Evolutionary conservation across 1,284 basidiomycete genomes (phyloP), one percentile per base, ranked within the genome.

Genomic region (Trichosporon sp.): DNA sequence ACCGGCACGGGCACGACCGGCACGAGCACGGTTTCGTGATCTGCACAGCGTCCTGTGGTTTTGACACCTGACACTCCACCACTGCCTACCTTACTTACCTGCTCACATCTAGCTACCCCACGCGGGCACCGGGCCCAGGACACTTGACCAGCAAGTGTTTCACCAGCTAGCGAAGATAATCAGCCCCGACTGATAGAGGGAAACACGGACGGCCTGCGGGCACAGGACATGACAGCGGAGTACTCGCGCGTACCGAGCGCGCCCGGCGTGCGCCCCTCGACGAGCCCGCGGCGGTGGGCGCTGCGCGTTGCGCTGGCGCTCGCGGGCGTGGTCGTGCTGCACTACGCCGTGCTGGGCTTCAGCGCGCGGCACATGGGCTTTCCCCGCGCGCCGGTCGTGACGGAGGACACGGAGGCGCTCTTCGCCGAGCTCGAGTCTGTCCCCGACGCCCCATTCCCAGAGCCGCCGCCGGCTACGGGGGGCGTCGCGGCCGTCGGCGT

Each of bases 311-410:
- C 32, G 51, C 51, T 65, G 1, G 23, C 32, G 13, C n/a, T 68
- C 7, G 21, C 15, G 3, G 13, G 13, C 31, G 21, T 18, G 3
- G 18, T 51, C 18, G 23, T 29, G 15, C 34, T 62, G 8, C 62
- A 53, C 67, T 64, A 63, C 44, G 42, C 21, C 44, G 21, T 29
- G 1, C 44, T 68, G 21, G 38, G 63, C 18, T 64, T 64, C n/a
- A 25, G 63, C 15, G 38, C 63, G 2, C 21, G 5, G 27, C 63
- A 47, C 29, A 32, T 44, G 25, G 18, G 27, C 23, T 15, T 42
- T 23, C 32, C 5, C 60, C 12, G n/a, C 12, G 56, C 8, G 27
- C 29, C 56, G 27, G 27, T 58, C 32, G 35, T 62, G 21, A 31
- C 38, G 15, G 27, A 27, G 15, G 53, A 53, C 47, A 13, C 3